Evolutionary conservation across 1,284 basidiomycete species (phyloP), one percentile per base, ranked within the genome.

Genomic region (Omphalotus olearius): DNA sequence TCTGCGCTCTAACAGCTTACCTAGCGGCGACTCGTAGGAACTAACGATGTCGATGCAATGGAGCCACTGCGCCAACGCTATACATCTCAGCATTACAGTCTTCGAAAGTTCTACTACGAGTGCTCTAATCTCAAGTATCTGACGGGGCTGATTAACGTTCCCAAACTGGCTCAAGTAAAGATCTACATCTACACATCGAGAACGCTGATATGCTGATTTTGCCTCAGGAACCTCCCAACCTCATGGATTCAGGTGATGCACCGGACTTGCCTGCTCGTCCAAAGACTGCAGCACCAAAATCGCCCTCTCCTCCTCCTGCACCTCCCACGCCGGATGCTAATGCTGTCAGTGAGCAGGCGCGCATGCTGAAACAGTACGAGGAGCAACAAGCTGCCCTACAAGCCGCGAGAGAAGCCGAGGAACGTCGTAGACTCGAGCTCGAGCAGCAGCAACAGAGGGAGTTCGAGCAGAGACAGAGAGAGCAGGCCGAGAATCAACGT

Each of bases 101-200:
- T 98, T 6, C 85, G 94, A 57, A 93, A 94, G 66, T 98, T 96
- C 73, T 98, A 97, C 73, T 98, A 97, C 66, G 94, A 98, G 66
- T 98, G 94, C 65, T 95, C 93, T 14, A 97, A 97, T 69, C 80
- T 98, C 59, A 97, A 96, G 67, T 98, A 96, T 67, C 74, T 98
- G 45, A 98, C 94, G 13, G 91, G 93, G 40, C 77, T 98, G 17
- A 96, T 98, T 65, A 98, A 97, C 66, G 93, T 98, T 0, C 94
- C 94, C 16, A 98, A 97, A 67, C 80, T 98, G 18, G 94, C 93
- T 38, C 87, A 92, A 66, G 91, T 91, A 61, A n/a, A 16, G 11
- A 17, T 2, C 45, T 55, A n/a, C 30, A 45, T n/a, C 20, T 9
- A 26, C 26, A 9, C 9, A 36, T 9, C 7, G 52, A 30, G 4